Base-by-base conservation (phyloP, 2,329 filamentous ascomycete genomes). In the Fusarium guadeloupense region DNA sequence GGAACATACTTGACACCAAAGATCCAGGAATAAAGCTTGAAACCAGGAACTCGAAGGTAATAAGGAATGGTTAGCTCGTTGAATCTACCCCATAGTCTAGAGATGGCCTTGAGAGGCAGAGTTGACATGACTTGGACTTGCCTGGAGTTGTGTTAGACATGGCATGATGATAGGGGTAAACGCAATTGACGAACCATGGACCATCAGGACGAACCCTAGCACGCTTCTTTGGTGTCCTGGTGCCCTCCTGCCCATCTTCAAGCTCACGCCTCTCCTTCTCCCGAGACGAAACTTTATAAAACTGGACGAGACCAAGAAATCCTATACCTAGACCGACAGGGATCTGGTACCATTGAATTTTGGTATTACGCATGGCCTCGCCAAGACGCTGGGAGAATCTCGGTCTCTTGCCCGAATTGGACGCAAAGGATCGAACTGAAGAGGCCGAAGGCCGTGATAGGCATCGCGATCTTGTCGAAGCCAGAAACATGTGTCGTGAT, bases 101-200 rank as follows among this genome's bases (percentile, higher is more conserved):
- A 97, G 38, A 97, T 84, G 30, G 92, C 93, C 78, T 97, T 97
- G 60, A 97, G 81, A 28, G 93, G 93, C 57, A 97, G 80, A 3
- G 92, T 96, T 8, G 92, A 96, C 90, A 97, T 96, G 74, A 97
- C 85, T 73, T 93, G 91, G 45, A 97, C 91, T 72, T 94, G 91
- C 91, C 83, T 85, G 48, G n/a, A 50, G 33, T 33, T 13, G 13
- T 30, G 34, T 69, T 49, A 70, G 66, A 35, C 59, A 57, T 44
- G 37, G 10, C 16, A 26, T 37, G 21, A 35, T 31, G 38, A 60
- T 50, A 68, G 53, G 58, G 61, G 60, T 35, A 41, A 41, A 35
- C 39, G 23, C 17, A 19, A 30, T 41, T 31, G 28, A 31, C 75
- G 67, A 79, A 89, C 89, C 93, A 97, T 75, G 93, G 92, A 21